Conservation (phyloP, 2,329 filamentous ascomycete genomes). For the Dryadomyces quercus-mongolicae region DNA sequence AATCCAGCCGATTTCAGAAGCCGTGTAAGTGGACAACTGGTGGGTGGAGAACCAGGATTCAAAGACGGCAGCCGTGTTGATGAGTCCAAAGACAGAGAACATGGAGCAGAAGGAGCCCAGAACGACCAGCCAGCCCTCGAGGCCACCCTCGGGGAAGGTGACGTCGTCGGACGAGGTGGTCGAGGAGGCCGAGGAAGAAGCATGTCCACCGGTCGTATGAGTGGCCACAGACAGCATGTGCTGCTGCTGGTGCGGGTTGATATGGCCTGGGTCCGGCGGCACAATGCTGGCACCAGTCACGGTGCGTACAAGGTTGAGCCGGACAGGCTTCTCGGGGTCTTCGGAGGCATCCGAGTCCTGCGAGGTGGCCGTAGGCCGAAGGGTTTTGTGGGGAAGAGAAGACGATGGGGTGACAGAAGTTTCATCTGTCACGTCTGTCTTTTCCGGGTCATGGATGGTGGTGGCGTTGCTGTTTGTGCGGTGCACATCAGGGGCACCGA, state of each 20-base stretch:
- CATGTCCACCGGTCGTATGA: neutral
- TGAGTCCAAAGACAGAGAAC: constrained; percentile 56
- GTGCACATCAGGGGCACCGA: neutral
- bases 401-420: neutral
- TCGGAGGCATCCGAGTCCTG: neutral
- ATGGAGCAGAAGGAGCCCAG: constrained; percentile 65
- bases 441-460: neutral
- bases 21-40: constrained; percentile 55
- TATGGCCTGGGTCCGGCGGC: neutral
- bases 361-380: no score
- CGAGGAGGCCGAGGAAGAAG: neutral
- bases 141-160: constrained; percentile 63
- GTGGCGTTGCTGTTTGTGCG: no score
- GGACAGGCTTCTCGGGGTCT: neutral
- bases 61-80: constrained; percentile 66
- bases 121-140: constrained; percentile 62
- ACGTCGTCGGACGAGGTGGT: neutral
- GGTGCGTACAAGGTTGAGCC: neutral
- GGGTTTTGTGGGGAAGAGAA: no score
- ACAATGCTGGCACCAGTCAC: neutral
- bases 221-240: neutral
- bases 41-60: constrained; percentile 64
- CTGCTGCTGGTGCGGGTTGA: neutral
- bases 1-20: constrained; percentile 72
- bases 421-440: neutral